Evolutionary conservation across 2,329 filamentous ascomycete genomes (phyloP).

Genomic region (Ilyonectria mors-panacis): DNA sequence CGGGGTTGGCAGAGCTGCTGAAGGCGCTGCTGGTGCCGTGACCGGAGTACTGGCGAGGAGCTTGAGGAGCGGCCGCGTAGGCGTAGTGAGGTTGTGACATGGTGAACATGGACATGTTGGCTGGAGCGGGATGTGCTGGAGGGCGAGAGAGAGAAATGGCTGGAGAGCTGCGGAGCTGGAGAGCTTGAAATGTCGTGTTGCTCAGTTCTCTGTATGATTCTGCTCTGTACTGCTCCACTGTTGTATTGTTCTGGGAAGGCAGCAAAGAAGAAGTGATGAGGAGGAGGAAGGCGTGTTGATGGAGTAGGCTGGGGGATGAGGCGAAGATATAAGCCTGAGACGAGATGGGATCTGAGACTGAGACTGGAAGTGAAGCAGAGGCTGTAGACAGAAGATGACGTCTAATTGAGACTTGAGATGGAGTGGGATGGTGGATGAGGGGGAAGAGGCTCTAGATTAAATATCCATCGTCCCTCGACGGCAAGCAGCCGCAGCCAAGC

Average conservation of each 20-base stretch:
- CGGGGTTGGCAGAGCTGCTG: slow-evolving; percentile 92
- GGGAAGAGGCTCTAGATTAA: slow-evolving; percentile 52
- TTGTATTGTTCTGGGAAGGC: slow-evolving; percentile 18
- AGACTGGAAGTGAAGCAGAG: slow-evolving; percentile 30
- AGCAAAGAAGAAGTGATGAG: slow-evolving; percentile 12
- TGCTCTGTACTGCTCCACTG: slow-evolving; percentile 19
- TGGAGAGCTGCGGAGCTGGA: slow-evolving; percentile 20
- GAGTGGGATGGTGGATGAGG: slow-evolving; percentile 42
- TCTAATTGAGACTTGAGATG: slow-evolving; percentile 41
- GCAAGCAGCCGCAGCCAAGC: slow-evolving; percentile 38
- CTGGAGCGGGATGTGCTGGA: slow-evolving; percentile 18
- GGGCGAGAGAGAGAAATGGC: slow-evolving; percentile 8
- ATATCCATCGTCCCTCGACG: slow-evolving; percentile 40
- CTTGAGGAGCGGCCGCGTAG: slow-evolving; percentile 50
- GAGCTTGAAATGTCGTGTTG: slow-evolving; percentile 12
- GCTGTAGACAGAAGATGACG: slow-evolving; percentile 6
- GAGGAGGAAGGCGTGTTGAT: slow-evolving; percentile 4
- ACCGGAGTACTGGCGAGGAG: slow-evolving; percentile 77
- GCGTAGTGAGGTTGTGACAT: slow-evolving; percentile 54
- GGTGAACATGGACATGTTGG: slow-evolving; percentile 54
- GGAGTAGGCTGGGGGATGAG: slow-evolving; percentile 10
- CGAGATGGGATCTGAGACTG: slow-evolving; percentile 9
- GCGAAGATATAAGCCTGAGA: slow-evolving; percentile 9
- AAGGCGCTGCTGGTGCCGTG: slow-evolving; percentile 94
- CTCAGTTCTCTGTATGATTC: slow-evolving; percentile 14